A percentile compares a stretch with the other conserved stretches of the same genome.
Evolutionary conservation across 306 rosid genomes (phyloP).

Genomic region (Biancaea sappan): DNA sequence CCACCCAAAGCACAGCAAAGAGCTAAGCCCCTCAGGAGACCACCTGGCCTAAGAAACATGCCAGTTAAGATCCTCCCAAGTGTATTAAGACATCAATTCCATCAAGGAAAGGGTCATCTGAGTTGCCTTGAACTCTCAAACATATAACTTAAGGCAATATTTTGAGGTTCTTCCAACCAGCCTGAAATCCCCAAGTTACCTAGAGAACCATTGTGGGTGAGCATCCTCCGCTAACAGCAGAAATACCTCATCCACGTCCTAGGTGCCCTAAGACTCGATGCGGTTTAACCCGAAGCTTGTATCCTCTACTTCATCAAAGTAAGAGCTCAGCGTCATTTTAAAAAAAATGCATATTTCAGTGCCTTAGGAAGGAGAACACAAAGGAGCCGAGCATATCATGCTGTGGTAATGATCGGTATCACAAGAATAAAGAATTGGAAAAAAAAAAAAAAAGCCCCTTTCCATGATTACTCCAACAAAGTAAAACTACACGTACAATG

Average conservation of each 20-base stretch:
- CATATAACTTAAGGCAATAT: background rate
- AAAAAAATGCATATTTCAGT: background rate
- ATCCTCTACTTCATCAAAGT: background rate
- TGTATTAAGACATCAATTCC: background rate
- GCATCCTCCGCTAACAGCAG: background rate
- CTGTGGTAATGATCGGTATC: background rate
- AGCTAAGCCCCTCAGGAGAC: background rate
- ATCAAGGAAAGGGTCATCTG: background rate
- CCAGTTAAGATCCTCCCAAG: background rate
- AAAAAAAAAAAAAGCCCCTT: background rate
- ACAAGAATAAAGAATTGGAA: background rate
- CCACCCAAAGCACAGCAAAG: background rate
- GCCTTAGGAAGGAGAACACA: background rate
- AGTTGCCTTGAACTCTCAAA: background rate
- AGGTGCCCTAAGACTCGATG: background rate
- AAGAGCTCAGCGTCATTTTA: background rate
- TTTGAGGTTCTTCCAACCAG: background rate
- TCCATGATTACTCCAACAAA: background rate
- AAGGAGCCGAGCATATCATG: background rate
- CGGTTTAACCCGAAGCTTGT: background rate
- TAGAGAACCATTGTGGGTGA: background rate
- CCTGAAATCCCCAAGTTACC: background rate
- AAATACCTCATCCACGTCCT: background rate
- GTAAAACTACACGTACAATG: background rate
- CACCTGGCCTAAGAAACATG: background rate